A percentile compares a stretch with the other conserved stretches of the same genome.
Conservation (phyloP, 805 yeast genomes). For the Blastobotrys chiropterorum region DNA sequence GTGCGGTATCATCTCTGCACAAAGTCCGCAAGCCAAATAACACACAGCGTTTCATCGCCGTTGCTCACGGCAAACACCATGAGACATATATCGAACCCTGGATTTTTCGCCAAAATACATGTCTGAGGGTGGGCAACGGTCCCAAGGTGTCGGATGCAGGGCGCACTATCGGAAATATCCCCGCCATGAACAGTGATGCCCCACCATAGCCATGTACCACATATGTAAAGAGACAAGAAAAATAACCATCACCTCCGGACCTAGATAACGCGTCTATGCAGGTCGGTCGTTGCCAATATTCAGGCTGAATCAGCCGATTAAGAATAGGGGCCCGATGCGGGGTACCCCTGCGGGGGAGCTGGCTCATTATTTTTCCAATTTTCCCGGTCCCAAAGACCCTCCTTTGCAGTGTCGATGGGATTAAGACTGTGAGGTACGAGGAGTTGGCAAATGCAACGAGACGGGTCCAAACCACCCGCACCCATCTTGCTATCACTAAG, state of each 20-base stretch:
- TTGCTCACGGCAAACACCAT: no score
- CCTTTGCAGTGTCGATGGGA: not conserved
- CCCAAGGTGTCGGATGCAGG: no score
- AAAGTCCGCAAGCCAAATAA: no score
- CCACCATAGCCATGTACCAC: not conserved
- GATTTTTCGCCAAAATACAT: not conserved
- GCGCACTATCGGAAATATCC: no score
- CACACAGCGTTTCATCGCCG: no score
- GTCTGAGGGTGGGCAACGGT: not conserved
- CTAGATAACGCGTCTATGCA: no score
- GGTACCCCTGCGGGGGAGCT: not conserved
- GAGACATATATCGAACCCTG: no score
- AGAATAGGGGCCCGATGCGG: not conserved
- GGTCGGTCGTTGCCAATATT: not conserved
- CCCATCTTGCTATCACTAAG: no score
- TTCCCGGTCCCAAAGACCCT: not conserved
- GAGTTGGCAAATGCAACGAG: no score
- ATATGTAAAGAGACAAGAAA: not conserved
- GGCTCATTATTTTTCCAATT: not conserved
- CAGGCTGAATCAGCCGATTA: not conserved
- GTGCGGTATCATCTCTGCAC: no score
- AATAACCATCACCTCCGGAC: no score
- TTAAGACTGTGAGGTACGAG: not conserved
- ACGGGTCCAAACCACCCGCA: no score
- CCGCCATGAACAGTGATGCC: not conserved